phyloP scores from a whole-genome alignment of 202 grass and related monocot genomes.

The Carex sylvatica region DNA sequence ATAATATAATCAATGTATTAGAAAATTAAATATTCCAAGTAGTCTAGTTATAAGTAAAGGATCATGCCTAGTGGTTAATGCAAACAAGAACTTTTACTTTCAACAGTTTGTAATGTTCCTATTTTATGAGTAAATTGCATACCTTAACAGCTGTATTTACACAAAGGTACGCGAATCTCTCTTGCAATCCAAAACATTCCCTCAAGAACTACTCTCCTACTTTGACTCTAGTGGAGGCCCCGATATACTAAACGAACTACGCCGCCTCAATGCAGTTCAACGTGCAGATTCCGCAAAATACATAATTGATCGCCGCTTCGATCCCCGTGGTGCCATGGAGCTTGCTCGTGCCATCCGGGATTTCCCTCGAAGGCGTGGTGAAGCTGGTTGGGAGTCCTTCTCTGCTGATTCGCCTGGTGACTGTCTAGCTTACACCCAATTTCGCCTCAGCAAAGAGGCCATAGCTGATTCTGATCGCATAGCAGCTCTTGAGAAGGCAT shows the following conservation, averaged over 20 bases:
- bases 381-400: constrained; percentile 58
- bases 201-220: constrained; percentile 42
- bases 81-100: constrained; percentile 1
- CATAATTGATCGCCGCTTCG: constrained; percentile 42
- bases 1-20: not conserved
- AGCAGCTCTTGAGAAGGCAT: constrained; percentile 48
- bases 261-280: constrained; percentile 59
- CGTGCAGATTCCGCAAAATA: constrained; percentile 35
- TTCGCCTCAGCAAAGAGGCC: constrained; percentile 59
- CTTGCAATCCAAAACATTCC: constrained; percentile 30
- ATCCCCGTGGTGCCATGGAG: constrained; percentile 48
- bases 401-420: constrained; percentile 41
- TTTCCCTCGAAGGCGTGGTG: constrained; percentile 53
- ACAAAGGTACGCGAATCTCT: constrained; percentile 64
- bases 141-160: not conserved
- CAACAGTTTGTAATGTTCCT: not conserved
- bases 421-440: constrained; percentile 68
- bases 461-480: constrained; percentile 29
- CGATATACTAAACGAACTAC: constrained; percentile 73
- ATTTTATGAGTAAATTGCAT: not conserved
- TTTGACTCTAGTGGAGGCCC: constrained; percentile 58
- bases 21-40: not conserved
- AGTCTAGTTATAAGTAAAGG: not conserved
- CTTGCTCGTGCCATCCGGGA: constrained; percentile 58
- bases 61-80: not conserved